Conservation (phyloP, 176 grass and related monocot genomes). For the Juncus inflexus region DNA sequence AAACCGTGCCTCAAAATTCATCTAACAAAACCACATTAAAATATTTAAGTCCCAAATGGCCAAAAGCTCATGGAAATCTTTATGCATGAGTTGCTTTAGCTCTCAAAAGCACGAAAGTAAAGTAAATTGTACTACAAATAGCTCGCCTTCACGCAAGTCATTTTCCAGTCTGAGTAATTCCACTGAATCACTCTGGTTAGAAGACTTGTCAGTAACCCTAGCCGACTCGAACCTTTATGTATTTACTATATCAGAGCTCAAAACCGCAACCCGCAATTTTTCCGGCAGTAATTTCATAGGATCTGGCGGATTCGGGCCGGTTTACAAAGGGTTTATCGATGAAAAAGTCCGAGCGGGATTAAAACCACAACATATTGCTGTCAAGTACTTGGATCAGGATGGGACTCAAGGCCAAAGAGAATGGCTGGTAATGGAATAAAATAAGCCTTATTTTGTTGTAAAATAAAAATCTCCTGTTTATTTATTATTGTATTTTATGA, state of each 20-base stretch:
- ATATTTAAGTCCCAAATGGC: constrained; percentile 10
- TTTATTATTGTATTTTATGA: neutral
- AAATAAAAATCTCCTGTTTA: neutral
- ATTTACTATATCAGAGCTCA: constrained; percentile 73
- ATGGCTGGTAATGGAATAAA: constrained; percentile 67
- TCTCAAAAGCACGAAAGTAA: neutral
- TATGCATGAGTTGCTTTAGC: constrained; percentile 9
- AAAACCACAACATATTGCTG: constrained; percentile 50
- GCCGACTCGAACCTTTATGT: constrained; percentile 66
- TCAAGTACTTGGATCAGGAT: constrained; percentile 86
- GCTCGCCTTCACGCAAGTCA: constrained; percentile 53
- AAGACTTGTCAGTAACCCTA: constrained; percentile 69
- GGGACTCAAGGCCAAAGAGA: constrained; percentile 78
- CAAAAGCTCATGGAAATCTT: constrained; percentile 1
- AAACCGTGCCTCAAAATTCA: neutral
- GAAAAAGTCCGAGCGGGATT: constrained; percentile 52
- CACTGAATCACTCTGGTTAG: constrained; percentile 54
- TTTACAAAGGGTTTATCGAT: constrained; percentile 63
- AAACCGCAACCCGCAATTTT: constrained; percentile 46
- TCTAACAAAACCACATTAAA: constrained; percentile 1
- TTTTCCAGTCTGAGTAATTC: constrained; percentile 53
- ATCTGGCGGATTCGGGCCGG: constrained; percentile 71
- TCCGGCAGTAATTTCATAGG: constrained; percentile 69
- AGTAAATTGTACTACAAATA: neutral
- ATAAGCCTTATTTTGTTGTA: neutral